Conservation (phyloP, 352 stramenopile species). For the Phytophthora brassicae region DNA sequence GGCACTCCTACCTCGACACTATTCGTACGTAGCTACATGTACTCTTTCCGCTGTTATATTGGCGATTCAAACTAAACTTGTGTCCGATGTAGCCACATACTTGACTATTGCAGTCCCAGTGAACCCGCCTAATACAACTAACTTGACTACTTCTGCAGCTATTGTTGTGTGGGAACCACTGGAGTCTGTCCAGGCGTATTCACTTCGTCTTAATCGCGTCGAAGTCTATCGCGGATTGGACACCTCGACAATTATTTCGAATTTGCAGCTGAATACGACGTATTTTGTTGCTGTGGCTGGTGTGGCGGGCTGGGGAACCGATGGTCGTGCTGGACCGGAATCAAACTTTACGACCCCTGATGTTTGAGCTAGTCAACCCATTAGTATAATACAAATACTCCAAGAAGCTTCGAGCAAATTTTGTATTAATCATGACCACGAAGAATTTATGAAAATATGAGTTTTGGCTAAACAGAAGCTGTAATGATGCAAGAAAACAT, state of each 20-base stretch:
- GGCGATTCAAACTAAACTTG: neutral
- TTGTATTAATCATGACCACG: too few relatives aligned
- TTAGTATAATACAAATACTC: too few relatives aligned
- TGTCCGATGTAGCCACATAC: slow-evolving; percentile 49
- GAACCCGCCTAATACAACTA: slow-evolving; percentile 30
- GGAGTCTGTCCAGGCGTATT: slow-evolving; percentile 62
- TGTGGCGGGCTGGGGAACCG: slow-evolving; percentile 59
- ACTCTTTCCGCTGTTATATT: neutral
- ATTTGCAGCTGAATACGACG: slow-evolving; percentile 62
- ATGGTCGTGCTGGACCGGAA: slow-evolving; percentile 52
- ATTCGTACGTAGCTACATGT: slow-evolving; percentile 48
- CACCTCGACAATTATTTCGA: slow-evolving; percentile 37
- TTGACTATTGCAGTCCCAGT: slow-evolving; percentile 49
- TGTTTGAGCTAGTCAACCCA: too few relatives aligned
- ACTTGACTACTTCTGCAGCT: slow-evolving; percentile 43
- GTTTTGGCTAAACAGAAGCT: too few relatives aligned
- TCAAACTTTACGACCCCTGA: slow-evolving; percentile 71
- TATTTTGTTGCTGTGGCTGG: slow-evolving; percentile 77
- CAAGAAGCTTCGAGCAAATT: too few relatives aligned
- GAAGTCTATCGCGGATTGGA: slow-evolving; percentile 67
- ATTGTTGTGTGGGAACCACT: slow-evolving; percentile 58
- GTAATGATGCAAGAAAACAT: too few relatives aligned
- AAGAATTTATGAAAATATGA: too few relatives aligned
- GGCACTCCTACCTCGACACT: slow-evolving; percentile 62
- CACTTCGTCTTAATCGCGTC: slow-evolving; percentile 71